Evolutionary conservation across 2,329 filamentous ascomycete genomes (phyloP).

Genomic region (Botrytis fragariae): DNA sequence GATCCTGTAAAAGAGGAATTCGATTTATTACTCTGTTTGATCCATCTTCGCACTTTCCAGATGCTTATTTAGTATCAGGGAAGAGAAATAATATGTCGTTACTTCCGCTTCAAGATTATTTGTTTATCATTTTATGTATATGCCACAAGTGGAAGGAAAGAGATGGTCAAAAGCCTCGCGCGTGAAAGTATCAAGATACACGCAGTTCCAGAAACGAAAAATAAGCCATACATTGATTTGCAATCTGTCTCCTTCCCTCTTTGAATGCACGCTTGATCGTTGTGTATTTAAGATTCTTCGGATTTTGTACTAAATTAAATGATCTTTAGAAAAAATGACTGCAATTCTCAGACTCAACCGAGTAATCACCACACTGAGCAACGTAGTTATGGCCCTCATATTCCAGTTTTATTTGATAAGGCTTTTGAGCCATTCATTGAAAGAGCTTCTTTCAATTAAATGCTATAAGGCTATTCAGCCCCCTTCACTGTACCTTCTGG

Average conservation of each 20-base stretch:
- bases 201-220: background rate
- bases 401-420: background rate
- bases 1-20: background rate
- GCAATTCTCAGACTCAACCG: background rate
- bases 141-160: background rate
- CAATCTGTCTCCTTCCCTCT: background rate
- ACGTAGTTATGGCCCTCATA: rapidly evolving
- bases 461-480: background rate
- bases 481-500: background rate
- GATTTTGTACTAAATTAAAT: background rate
- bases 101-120: background rate
- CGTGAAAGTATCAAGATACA: background rate
- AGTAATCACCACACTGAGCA: background rate
- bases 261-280: background rate
- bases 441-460: background rate
- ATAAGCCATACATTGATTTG: background rate
- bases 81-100: background rate
- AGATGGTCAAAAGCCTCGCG: background rate
- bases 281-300: background rate
- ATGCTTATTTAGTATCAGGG: too few species aligned
- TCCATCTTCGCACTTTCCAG: background rate
- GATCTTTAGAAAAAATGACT: background rate
- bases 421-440: background rate
- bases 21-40: background rate
- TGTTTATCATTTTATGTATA: background rate